Percentiles rank a stretch among this genome's conserved stretches.
Evolutionary conservation across 768 basidiomycete species (phyloP).

Genomic region (Chalciporus chontae): DNA sequence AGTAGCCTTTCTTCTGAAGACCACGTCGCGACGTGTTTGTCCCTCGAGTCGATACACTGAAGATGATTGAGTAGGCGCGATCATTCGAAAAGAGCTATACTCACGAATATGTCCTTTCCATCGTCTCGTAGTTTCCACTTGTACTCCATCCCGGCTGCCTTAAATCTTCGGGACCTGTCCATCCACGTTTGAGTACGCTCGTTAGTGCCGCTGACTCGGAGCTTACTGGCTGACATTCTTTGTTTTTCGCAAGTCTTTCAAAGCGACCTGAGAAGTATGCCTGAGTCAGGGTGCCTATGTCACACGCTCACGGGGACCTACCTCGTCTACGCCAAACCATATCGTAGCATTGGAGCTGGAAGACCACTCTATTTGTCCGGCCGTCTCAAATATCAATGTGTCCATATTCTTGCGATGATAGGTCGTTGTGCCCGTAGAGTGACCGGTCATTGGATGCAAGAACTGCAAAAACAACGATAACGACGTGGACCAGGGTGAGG

Average conservation of each 20-base stretch:
- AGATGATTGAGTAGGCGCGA: background rate
- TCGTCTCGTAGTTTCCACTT: conserved; percentile 54
- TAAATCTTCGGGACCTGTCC: conserved; percentile 52
- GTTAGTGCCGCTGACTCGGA: background rate
- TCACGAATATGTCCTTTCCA: conserved; percentile 43
- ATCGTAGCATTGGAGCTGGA: conserved; percentile 42
- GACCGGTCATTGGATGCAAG: conserved; percentile 43
- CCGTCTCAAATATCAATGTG: conserved; percentile 46
- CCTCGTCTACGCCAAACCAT: conserved; percentile 48
- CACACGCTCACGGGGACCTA: conserved; percentile 13
- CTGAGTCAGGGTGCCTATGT: background rate
- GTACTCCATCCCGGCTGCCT: conserved; percentile 45
- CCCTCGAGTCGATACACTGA: conserved; percentile 49
- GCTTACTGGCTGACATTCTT: conserved; percentile 53
- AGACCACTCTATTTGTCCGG: conserved; percentile 53
- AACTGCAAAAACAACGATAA: conserved; percentile 28
- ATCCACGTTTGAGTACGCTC: conserved; percentile 1
- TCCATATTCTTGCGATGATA: conserved; percentile 46
- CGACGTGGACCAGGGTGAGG: background rate
- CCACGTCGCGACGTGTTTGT: conserved; percentile 48
- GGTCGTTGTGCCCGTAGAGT: conserved; percentile 40
- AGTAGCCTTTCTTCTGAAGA: conserved; percentile 36
- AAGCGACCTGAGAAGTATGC: conserved; percentile 29
- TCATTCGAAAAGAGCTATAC: conserved; percentile 13
- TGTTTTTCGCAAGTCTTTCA: conserved; percentile 45